A percentile compares a stretch with the other conserved stretches of the same genome.
phyloP scores from a whole-genome alignment of 192 early-diverging fungal species.

The Umbelopsis vinacea region DNA sequence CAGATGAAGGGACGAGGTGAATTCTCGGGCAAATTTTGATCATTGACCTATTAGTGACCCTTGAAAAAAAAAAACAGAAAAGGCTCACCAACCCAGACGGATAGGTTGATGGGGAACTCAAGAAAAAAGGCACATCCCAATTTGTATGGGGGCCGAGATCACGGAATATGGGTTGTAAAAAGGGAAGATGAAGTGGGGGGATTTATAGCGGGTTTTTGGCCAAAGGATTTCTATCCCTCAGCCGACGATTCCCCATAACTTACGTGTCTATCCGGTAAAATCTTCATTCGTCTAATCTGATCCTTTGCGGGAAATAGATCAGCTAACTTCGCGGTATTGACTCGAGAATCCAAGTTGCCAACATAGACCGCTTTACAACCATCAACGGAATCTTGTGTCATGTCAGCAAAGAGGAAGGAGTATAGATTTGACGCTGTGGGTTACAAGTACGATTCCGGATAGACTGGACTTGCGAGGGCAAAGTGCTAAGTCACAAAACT shows the following conservation, averaged over 20 bases:
- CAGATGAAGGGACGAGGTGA: neutral
- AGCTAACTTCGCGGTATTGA: conserved; percentile 68
- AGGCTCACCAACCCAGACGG: conserved; percentile 1
- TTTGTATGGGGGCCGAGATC: neutral
- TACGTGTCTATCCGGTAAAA: conserved; percentile 78
- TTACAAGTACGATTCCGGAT: conserved; percentile 14
- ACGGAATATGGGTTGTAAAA: neutral
- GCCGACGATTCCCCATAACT: conserved; percentile 36
- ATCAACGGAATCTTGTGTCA: conserved; percentile 21
- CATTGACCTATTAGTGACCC: neutral
- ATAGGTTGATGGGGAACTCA: neutral
- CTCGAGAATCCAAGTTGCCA: conserved; percentile 77
- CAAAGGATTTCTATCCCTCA: neutral
- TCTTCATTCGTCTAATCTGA: conserved; percentile 72
- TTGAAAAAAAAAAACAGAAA: conserved; percentile 5
- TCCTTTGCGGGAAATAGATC: conserved; percentile 68
- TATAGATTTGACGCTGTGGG: neutral
- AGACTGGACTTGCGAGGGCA: neutral
- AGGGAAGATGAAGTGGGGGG: neutral
- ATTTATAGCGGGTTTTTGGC: neutral
- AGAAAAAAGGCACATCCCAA: conserved; percentile 4
- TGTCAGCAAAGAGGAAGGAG: conserved; percentile 20
- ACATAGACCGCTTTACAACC: conserved; percentile 70
- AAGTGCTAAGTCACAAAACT: conserved; percentile 19
- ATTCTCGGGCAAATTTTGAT: neutral